phyloP scores from a whole-genome alignment of 805 yeast species.

The Trichomonascus vanleenenianus region DNA sequence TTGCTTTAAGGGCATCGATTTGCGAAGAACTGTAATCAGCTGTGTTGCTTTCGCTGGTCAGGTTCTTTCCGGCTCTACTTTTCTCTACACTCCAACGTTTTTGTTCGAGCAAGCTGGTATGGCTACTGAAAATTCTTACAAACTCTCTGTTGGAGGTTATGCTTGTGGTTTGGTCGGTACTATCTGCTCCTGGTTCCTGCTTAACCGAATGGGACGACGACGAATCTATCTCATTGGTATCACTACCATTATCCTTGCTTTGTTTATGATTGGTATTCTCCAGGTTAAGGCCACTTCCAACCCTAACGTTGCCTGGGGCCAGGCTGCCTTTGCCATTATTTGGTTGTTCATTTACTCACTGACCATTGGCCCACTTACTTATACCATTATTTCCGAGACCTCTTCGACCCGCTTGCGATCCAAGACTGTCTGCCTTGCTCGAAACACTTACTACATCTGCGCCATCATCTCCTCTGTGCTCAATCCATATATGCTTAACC shows the following conservation, averaged over 20 bases:
- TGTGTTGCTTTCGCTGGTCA: slow-evolving; percentile 4
- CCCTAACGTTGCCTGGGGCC: slow-evolving; percentile 21
- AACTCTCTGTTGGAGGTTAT: slow-evolving; percentile 39
- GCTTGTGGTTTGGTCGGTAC: slow-evolving; percentile 40
- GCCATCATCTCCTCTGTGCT: slow-evolving; percentile 13
- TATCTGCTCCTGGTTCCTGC: slow-evolving; percentile 14
- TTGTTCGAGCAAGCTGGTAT: slow-evolving; percentile 40
- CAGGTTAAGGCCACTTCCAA: slow-evolving; percentile 17
- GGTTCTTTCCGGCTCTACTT: neutral
- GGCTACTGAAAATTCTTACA: slow-evolving; percentile 29
- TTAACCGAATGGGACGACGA: slow-evolving; percentile 20
- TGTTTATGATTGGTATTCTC: slow-evolving; percentile 38
- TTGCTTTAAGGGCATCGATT: slow-evolving; percentile 40
- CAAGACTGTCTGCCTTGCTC: slow-evolving; percentile 36
- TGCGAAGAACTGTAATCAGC: slow-evolving; percentile 43
- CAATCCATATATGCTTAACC: slow-evolving; percentile 42
- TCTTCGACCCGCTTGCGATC: slow-evolving; percentile 35
- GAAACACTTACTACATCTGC: slow-evolving; percentile 24
- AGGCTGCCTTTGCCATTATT: slow-evolving; percentile 38
- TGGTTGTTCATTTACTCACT: slow-evolving; percentile 39
- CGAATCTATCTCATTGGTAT: slow-evolving; percentile 29
- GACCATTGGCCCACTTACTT: slow-evolving; percentile 39
- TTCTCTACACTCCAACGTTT: slow-evolving; percentile 31
- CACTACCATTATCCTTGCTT: slow-evolving; percentile 27
- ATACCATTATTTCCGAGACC: slow-evolving; percentile 35